Evolutionary conservation across 768 basidiomycete species (phyloP).

Genomic region (Sporobolomyces roseus): DNA sequence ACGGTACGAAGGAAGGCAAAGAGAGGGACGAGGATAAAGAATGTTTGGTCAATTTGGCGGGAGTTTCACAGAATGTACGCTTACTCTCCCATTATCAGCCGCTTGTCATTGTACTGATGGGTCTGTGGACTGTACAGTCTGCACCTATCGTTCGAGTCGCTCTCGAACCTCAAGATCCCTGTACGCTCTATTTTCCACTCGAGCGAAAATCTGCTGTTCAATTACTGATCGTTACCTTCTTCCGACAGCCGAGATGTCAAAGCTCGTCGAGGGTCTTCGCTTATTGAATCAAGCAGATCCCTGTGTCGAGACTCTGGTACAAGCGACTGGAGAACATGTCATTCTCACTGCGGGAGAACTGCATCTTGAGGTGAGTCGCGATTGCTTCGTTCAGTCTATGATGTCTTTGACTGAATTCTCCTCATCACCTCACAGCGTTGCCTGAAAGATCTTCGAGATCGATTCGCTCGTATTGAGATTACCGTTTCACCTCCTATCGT

Average conservation of each 20-base stretch:
- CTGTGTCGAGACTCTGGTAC: constrained; percentile 94
- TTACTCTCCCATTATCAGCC: not conserved
- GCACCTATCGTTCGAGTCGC: constrained; percentile 94
- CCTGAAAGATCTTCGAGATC: constrained; percentile 88
- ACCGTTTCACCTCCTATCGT: constrained; percentile 93
- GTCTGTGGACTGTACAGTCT: constrained; percentile 52
- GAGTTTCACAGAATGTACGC: constrained; percentile 61
- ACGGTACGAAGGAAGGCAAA: constrained; percentile 45
- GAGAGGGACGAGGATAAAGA: constrained; percentile 52
- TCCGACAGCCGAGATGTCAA: constrained; percentile 68
- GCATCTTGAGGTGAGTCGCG: constrained; percentile 71
- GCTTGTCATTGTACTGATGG: not conserved
- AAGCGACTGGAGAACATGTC: constrained; percentile 94
- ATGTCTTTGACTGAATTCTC: not conserved
- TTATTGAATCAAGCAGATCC: constrained; percentile 92
- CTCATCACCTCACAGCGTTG: constrained; percentile 62
- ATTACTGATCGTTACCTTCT: not conserved
- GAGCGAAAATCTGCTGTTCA: not conserved
- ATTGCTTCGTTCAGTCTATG: not conserved
- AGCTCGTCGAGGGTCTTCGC: constrained; percentile 78
- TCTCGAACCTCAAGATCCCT: constrained; percentile 68
- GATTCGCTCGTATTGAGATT: constrained; percentile 89
- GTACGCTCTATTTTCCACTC: constrained; percentile 47
- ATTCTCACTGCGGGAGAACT: constrained; percentile 93
- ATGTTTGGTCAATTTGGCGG: constrained; percentile 75